Conservation (phyloP, 2,329 filamentous ascomycete genomes). For the Clarireedia sp. region DNA sequence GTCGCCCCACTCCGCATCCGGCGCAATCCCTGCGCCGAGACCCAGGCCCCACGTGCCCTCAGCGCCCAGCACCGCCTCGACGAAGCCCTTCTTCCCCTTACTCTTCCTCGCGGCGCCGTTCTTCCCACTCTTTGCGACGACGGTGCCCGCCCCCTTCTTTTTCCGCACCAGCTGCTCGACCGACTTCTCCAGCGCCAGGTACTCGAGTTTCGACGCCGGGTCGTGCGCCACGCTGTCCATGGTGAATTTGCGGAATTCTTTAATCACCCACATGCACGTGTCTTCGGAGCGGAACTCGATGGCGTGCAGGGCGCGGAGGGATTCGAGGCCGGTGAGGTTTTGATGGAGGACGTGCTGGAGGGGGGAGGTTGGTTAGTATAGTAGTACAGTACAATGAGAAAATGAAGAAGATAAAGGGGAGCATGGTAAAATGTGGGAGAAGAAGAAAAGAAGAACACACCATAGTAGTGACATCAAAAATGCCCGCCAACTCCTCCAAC, state of each 20-base stretch:
- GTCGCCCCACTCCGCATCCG: slow-evolving; percentile 27
- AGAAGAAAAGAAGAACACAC: slow-evolving; percentile 35
- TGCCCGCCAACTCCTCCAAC: slow-evolving; percentile 48
- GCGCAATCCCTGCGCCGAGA: neutral
- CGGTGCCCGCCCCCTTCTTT: too few species aligned
- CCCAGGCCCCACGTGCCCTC: neutral
- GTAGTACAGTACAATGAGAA: too few species aligned
- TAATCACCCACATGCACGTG: slow-evolving; percentile 47
- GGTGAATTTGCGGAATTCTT: slow-evolving; percentile 50
- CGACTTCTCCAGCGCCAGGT: slow-evolving; percentile 44
- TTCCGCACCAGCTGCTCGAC: slow-evolving; percentile 37
- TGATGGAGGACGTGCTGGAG: slow-evolving; percentile 50
- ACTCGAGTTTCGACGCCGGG: slow-evolving; percentile 48
- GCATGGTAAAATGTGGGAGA: neutral
- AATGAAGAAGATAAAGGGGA: neutral
- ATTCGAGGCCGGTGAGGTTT: slow-evolving; percentile 39
- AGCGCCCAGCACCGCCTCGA: neutral
- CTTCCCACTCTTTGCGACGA: slow-evolving; percentile 10
- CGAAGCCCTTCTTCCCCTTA: slow-evolving; percentile 26
- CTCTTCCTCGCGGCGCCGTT: slow-evolving; percentile 16
- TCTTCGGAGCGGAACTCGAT: slow-evolving; percentile 47
- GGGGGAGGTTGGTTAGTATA: neutral
- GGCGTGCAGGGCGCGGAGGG: slow-evolving; percentile 48
- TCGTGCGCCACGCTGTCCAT: slow-evolving; percentile 50
- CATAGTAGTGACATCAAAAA: slow-evolving; percentile 45